Percentiles rank a stretch among this genome's conserved stretches.
Conservation (phyloP, 176 grass and related monocot genomes). For the Puccinellia tenuiflora region DNA sequence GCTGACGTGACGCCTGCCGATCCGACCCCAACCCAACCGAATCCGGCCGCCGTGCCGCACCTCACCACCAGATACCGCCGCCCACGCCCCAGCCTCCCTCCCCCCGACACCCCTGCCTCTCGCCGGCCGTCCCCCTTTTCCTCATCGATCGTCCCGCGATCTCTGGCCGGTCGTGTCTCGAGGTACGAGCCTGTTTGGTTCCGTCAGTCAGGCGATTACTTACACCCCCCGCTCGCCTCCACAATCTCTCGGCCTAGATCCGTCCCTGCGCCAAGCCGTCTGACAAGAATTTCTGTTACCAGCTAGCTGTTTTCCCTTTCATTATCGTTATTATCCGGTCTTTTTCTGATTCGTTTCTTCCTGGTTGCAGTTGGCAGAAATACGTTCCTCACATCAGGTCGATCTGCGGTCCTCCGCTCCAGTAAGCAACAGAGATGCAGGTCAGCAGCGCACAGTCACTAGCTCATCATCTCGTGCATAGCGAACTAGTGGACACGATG, state of each 20-base stretch:
- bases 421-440: slow-evolving; percentile 29
- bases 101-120: too few species aligned
- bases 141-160: too few species aligned
- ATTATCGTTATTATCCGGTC: background rate
- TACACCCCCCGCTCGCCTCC: background rate
- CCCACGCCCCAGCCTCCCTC: too few species aligned
- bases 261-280: background rate
- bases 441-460: background rate
- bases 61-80: too few species aligned
- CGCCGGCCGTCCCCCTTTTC: too few species aligned
- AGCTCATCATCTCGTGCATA: background rate
- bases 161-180: background rate
- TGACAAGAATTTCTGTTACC: background rate
- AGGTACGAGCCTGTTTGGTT: background rate
- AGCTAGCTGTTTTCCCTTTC: background rate
- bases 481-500: too few species aligned
- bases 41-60: too few species aligned
- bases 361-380: background rate
- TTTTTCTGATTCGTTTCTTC: background rate
- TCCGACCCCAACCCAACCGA: too few species aligned
- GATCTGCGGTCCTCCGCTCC: background rate
- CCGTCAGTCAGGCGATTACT: background rate
- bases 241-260: background rate
- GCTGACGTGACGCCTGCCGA: too few species aligned
- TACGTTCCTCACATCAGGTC: background rate